Evolutionary conservation across 176 grass and related monocot species (phyloP).

Genomic region (Lolium perenne): DNA sequence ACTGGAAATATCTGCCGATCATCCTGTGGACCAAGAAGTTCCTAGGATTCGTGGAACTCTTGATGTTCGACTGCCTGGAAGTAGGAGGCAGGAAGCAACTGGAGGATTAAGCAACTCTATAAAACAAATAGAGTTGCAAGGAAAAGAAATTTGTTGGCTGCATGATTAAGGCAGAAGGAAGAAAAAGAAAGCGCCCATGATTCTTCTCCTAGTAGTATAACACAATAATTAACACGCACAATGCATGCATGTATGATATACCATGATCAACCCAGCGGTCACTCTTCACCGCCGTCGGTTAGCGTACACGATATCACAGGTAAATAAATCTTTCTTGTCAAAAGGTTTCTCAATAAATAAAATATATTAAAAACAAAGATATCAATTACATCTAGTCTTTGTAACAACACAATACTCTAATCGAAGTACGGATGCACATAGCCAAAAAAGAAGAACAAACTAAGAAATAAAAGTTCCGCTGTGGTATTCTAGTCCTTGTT

Average conservation of each 20-base stretch:
- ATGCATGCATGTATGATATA: not conserved
- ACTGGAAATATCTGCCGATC: conserved; percentile 27
- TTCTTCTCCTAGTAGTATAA: too few relatives aligned
- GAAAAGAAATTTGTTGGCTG: not conserved
- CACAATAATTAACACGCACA: conserved; percentile 14
- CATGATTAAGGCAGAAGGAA: conserved; percentile 36
- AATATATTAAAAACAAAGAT: too few relatives aligned
- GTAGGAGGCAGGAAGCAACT: conserved; percentile 44
- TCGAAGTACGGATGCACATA: too few relatives aligned
- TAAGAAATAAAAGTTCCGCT: too few relatives aligned
- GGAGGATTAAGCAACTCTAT: conserved; percentile 25
- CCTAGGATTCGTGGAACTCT: conserved; percentile 26
- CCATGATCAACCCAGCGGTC: conserved; percentile 12
- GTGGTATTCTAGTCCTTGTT: too few relatives aligned
- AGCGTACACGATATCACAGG: not conserved
- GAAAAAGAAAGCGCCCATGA: not conserved
- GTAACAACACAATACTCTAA: too few relatives aligned
- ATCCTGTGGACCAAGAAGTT: conserved; percentile 14
- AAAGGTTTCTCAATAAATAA: too few relatives aligned
- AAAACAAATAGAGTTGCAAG: not conserved
- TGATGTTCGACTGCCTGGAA: not conserved
- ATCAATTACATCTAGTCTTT: too few relatives aligned
- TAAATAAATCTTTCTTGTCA: not conserved
- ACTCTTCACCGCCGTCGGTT: not conserved
- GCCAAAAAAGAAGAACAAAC: too few relatives aligned